Base-by-base conservation (phyloP, 2,329 filamentous ascomycete genomes). In the Xylariales sp. region DNA sequence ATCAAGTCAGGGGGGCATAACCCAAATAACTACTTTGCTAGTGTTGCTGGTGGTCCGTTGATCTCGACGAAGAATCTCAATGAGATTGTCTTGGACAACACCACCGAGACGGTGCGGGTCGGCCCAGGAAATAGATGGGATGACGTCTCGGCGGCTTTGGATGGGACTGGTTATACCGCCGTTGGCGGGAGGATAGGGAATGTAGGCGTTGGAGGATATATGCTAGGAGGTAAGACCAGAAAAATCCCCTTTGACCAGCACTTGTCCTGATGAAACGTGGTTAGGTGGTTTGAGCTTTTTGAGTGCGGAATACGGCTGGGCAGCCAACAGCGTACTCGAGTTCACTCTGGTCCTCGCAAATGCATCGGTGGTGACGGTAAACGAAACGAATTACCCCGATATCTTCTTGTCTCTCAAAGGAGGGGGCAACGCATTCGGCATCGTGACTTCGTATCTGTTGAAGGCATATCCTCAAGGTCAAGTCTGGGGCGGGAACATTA, bases 1-100 rank as follows among this genome's bases (percentile, higher is more conserved):
- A 58, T 77, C 49, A 74, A 76, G 49, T 72, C 71, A 6, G 77
- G 76, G 20, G 78, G 77, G 1, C 76, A 81, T 56, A 74, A 72
- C 43, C 70, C 74, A 4, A 77, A 78, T 51, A 63, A 71, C 14
- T 70, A 70, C 46, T 71, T 69, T 28, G 67, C 75, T 2, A 80
- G 69, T 48, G 69, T 73, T 34, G 55, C 67, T 11, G 66, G 59
- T 2, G 73, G 73, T 0, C 60, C 74, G 1, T 55, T 74, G 4
- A 69, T 81, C 46, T 73, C 73, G 12, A 63, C 74, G 9, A 61
- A 59, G 44, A 57, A 65, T 3, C 62, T 71, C 12, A 57, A 73
- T 35, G 52, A 66, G 39, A 54, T 74, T 9, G 51, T 56, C 0
- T 56, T 71, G 14, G 59, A 70, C 33, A 44, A 57, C 3, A 53